Evolutionary conservation across 306 rosid species (phyloP).

Genomic region (Vigna unguiculata): DNA sequence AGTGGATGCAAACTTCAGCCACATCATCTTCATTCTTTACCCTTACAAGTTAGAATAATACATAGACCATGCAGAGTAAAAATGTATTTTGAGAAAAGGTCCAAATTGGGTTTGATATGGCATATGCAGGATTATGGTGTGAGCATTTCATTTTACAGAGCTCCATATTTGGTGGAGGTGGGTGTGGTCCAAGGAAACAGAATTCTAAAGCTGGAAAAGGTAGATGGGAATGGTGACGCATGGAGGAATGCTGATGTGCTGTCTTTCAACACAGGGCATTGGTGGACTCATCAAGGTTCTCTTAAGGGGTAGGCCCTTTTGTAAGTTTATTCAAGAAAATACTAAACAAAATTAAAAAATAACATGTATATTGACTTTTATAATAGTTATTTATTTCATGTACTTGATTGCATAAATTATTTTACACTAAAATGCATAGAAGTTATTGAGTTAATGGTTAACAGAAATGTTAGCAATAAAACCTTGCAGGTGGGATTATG

Average conservation of each 20-base stretch:
- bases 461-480: background rate
- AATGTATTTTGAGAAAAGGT: constrained; percentile 29
- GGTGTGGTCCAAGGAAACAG: constrained; percentile 73
- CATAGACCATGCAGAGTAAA: constrained; percentile 31
- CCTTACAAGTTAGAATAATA: constrained; percentile 29
- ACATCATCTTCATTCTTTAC: constrained; percentile 39
- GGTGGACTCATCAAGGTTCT: constrained; percentile 86
- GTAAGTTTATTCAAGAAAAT: constrained; percentile 10
- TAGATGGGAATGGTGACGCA: constrained; percentile 57
- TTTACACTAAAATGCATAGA: background rate
- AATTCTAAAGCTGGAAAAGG: constrained; percentile 63
- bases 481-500: constrained; percentile 77
- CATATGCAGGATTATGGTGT: constrained; percentile 76
- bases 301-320: constrained; percentile 68
- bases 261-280: constrained; percentile 86
- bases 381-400: background rate
- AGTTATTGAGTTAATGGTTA: background rate
- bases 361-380: background rate
- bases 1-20: constrained; percentile 47
- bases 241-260: constrained; percentile 74
- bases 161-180: constrained; percentile 79
- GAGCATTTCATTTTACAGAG: constrained; percentile 66
- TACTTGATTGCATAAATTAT: background rate
- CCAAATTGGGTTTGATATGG: constrained; percentile 44
- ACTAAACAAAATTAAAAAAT: background rate